Conservation (phyloP, 176 grass and related monocot species). For the Thinopyrum elongatum region DNA sequence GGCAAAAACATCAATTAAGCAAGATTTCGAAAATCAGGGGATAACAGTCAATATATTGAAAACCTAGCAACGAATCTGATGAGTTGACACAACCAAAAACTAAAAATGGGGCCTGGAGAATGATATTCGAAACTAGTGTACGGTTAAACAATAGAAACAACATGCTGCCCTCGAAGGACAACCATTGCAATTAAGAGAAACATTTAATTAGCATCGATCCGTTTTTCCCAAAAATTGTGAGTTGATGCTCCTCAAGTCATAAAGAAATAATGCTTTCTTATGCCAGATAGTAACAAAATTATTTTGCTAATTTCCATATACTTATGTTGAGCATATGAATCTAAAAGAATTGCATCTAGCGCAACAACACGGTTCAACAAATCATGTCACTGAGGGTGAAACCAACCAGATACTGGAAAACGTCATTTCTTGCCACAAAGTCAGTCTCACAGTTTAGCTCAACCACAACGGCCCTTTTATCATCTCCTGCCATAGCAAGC, state of each 20-base stretch:
- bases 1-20: background rate
- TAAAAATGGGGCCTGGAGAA: background rate
- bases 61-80: background rate
- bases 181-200: background rate
- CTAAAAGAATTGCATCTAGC: background rate
- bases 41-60: background rate
- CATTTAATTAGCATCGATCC: background rate
- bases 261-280: background rate
- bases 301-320: background rate
- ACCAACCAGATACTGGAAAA: slow-evolving; percentile 85
- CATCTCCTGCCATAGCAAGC: slow-evolving; percentile 71
- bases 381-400: background rate
- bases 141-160: background rate
- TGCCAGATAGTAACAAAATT: background rate
- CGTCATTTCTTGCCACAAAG: slow-evolving; percentile 85
- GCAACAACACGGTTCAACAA: background rate
- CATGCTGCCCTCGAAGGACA: background rate
- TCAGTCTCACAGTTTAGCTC: slow-evolving; percentile 96
- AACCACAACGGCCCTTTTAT: slow-evolving; percentile 66
- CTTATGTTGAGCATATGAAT: background rate
- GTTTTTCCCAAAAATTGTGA: background rate
- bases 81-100: background rate
- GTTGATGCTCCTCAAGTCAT: background rate
- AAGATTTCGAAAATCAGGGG: background rate
- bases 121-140: background rate